These are phyloP conservation scores for Aschersonia sp. DNA, from an alignment of 2,329 filamentous ascomycete species.

Conservation along the genomic window DNA sequence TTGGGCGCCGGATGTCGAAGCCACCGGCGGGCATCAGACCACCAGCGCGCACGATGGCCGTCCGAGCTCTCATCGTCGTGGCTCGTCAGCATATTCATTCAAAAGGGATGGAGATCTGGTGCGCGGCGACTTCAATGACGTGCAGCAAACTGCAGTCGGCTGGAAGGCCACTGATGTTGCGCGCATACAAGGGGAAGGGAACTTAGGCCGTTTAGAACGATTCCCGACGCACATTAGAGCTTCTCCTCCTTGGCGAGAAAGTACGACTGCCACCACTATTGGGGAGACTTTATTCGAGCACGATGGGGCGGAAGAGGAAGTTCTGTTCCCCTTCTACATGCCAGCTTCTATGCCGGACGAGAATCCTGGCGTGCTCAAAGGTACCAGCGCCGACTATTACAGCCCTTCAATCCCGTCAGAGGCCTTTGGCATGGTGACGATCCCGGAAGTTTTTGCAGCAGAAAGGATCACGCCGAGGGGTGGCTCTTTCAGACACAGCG, in stretches of 20 bases:
- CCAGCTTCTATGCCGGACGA: conserved; percentile 13
- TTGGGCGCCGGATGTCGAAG: conserved; percentile 6
- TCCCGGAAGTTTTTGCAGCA: conserved; percentile 6
- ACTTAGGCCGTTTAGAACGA: background rate
- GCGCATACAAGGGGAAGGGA: background rate
- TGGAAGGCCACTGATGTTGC: conserved; percentile 10
- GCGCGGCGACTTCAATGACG: conserved; percentile 9
- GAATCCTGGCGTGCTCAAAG: conserved; percentile 17
- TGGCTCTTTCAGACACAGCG: conserved; percentile 20
- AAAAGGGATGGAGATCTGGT: conserved; percentile 15
- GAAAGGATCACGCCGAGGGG: conserved; percentile 10
- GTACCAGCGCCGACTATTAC: conserved; percentile 26
- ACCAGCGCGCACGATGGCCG: conserved; percentile 5
- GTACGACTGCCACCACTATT: background rate
- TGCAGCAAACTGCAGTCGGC: conserved; percentile 11
- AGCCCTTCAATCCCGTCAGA: conserved; percentile 24
- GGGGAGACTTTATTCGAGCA: conserved; percentile 4
- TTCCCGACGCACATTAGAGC: background rate
- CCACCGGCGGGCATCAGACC: background rate
- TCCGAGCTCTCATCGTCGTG: conserved; percentile 12
- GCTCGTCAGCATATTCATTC: conserved; percentile 22
- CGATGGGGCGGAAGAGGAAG: conserved; percentile 1
- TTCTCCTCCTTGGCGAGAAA: background rate
- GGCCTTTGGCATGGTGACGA: conserved; percentile 23
- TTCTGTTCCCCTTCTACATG: conserved; percentile 9